These are phyloP conservation scores for Cladosporium cucumerinum DNA, from an alignment of 2,329 filamentous ascomycete genomes.

Conservation along the genomic window DNA sequence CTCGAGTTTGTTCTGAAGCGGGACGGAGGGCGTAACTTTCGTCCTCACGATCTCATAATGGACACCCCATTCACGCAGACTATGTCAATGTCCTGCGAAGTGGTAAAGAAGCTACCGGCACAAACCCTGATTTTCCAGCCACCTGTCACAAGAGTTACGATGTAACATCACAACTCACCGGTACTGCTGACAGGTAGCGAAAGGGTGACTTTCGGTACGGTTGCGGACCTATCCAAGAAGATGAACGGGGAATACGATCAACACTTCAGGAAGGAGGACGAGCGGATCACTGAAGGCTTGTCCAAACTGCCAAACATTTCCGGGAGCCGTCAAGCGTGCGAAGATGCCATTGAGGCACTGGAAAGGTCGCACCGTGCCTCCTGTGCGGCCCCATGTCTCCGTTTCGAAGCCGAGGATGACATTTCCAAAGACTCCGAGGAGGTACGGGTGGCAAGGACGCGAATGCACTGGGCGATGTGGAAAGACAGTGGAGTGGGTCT, in stretches of 20 bases:
- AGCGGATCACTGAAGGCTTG: neutral
- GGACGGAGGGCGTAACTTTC: too few relatives aligned
- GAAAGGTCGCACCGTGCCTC: neutral
- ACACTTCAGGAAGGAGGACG: neutral
- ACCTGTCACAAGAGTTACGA: neutral
- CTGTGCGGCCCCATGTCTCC: neutral
- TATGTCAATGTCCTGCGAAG: neutral
- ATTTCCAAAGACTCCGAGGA: neutral
- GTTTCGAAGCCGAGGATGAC: neutral
- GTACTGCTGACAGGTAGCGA: neutral
- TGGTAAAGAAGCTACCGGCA: neutral
- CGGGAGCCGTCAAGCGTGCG: too few relatives aligned
- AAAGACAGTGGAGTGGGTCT: too few relatives aligned
- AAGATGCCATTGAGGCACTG: neutral
- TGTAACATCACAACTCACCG: neutral
- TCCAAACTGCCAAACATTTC: neutral
- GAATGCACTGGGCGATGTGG: too few relatives aligned
- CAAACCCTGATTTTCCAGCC: neutral
- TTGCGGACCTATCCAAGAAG: neutral
- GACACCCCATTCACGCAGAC: too few relatives aligned
- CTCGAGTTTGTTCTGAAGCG: too few relatives aligned
- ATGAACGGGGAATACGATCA: neutral
- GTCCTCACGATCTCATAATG: too few relatives aligned
- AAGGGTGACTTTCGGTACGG: neutral
- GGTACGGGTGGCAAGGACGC: too few relatives aligned